Conservation (phyloP, 176 grass and related monocot genomes). For the Carex cristatella region DNA sequence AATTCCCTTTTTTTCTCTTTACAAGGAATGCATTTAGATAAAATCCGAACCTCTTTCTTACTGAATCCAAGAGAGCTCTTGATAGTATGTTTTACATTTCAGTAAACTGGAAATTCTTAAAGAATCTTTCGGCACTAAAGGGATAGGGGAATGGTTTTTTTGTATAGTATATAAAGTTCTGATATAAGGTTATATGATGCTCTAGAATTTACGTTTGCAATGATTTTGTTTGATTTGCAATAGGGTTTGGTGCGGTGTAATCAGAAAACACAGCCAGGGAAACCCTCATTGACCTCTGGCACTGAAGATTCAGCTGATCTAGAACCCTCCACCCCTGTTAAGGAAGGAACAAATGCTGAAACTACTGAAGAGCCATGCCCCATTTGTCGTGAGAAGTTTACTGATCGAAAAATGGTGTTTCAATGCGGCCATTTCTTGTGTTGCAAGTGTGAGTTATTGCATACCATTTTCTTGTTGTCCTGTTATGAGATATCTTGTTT, state of each 20-base stretch:
- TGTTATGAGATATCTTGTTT: not conserved
- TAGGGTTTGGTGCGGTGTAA: conserved; percentile 58
- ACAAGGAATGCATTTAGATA: not conserved
- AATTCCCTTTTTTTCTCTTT: not conserved
- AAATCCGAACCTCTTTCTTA: conserved; percentile 1
- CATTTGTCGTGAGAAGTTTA: conserved; percentile 77
- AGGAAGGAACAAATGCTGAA: conserved; percentile 32
- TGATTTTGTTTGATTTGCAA: conserved; percentile 21
- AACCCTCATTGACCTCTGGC: conserved; percentile 26
- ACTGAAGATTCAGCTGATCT: conserved; percentile 32
- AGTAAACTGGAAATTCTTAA: not conserved
- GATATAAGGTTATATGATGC: not conserved
- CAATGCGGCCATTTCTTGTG: conserved; percentile 88
- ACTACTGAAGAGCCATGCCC: conserved; percentile 64
- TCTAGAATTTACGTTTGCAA: not conserved
- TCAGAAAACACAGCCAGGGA: conserved; percentile 26
- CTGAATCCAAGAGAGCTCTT: not conserved
- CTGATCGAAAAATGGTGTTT: conserved; percentile 87
- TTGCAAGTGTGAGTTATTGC: conserved; percentile 80
- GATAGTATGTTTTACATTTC: not conserved
- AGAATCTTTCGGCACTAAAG: not conserved
- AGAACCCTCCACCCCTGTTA: conserved; percentile 21
- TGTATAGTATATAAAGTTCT: not conserved
- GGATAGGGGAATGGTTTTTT: not conserved
- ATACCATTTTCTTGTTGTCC: conserved; percentile 26